Evolutionary conservation across 108 stramenopile species (phyloP), one percentile per base, ranked within the genome.

Genomic region (Nitzschia sp.): DNA sequence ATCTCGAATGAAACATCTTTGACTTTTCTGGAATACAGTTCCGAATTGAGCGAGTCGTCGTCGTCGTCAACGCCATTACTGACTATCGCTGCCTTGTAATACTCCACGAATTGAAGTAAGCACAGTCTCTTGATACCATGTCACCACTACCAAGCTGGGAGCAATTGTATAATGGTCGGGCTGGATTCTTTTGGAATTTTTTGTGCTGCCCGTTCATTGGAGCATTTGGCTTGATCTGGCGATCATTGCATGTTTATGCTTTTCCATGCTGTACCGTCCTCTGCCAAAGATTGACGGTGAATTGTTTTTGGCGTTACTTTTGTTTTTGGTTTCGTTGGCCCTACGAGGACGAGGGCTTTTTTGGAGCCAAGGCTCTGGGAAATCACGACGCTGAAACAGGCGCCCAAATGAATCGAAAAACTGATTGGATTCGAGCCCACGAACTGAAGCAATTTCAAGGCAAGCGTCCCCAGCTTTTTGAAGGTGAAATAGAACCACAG

Each of bases 401-500:
- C 5, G 30, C 44, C 35, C 28, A 63, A 35, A 71, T 71, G 69
- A 29, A 76, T 16, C 62, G 58, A 21, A 29, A 76, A 26, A 76
- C 75, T 25, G 69, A 64, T 26, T 75, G 73, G 73, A 66, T 75
- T n/a, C 58, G 73, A 48, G 73, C 73, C 22, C 59, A 75, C 31
- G 69, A 79, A 17, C 33, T 68, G 32, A 52, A 70, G 35, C 44
- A 48, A 28, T 63, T 68, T 55, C 21, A 57, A 45, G 72, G 78
- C n/a, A 75, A 75, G 45, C 71, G 75, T 5, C 73, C 73, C 19
- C 75, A 76, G 61, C 72, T 83, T 19, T 80, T 83, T 63, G 58
- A 69, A 36, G 78, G 72, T 30, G 79, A 87, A 33, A 86, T 89
- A 47, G 61, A 76, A 19, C 85, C 87, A 57, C 19, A n/a, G 5